These are phyloP conservation scores for Cladophialophora bantiana DNA, from an alignment of 2,329 filamentous ascomycete genomes.

Conservation along the genomic window DNA sequence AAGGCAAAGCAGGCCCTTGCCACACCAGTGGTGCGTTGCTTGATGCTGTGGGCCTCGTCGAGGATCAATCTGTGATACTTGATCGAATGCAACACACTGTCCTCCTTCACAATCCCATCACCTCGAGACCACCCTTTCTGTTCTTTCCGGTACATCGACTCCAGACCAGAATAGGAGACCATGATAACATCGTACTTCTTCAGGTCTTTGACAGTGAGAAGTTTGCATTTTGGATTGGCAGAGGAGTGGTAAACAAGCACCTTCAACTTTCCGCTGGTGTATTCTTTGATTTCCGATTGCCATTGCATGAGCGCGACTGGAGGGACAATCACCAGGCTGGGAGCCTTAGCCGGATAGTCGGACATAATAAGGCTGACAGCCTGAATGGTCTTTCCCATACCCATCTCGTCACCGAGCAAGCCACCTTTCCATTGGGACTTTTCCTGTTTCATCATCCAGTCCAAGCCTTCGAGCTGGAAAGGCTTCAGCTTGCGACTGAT, in stretches of 20 bases:
- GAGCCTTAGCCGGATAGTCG: slow-evolving; percentile 82
- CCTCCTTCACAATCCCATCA: slow-evolving; percentile 79
- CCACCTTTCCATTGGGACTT: slow-evolving; percentile 84
- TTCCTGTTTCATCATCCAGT: slow-evolving; percentile 95
- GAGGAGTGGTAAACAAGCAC: slow-evolving; percentile 91
- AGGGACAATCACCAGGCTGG: slow-evolving; percentile 86
- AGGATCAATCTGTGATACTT: slow-evolving; percentile 90
- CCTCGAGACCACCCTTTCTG: slow-evolving; percentile 86
- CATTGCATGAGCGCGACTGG: slow-evolving; percentile 96
- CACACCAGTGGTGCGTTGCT: slow-evolving; percentile 79
- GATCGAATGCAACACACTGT: slow-evolving; percentile 79
- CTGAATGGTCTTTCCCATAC: slow-evolving; percentile 97
- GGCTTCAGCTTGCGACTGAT: slow-evolving; percentile 87
- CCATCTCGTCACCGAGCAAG: slow-evolving; percentile 96
- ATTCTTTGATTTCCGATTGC: slow-evolving; percentile 77
- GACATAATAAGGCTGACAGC: slow-evolving; percentile 98
- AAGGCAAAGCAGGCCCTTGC: slow-evolving; percentile 95
- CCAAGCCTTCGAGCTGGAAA: slow-evolving; percentile 90
- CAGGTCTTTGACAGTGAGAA: slow-evolving; percentile 74
- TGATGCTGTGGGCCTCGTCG: slow-evolving; percentile 96
- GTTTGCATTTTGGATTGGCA: slow-evolving; percentile 77
- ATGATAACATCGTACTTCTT: slow-evolving; percentile 91
- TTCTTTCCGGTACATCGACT: slow-evolving; percentile 91
- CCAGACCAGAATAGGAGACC: slow-evolving; percentile 84
- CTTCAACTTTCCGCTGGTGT: slow-evolving; percentile 88